Evolutionary conservation across 202 grass and related monocot genomes (phyloP).

Genomic region (Elaeis oleifera): DNA sequence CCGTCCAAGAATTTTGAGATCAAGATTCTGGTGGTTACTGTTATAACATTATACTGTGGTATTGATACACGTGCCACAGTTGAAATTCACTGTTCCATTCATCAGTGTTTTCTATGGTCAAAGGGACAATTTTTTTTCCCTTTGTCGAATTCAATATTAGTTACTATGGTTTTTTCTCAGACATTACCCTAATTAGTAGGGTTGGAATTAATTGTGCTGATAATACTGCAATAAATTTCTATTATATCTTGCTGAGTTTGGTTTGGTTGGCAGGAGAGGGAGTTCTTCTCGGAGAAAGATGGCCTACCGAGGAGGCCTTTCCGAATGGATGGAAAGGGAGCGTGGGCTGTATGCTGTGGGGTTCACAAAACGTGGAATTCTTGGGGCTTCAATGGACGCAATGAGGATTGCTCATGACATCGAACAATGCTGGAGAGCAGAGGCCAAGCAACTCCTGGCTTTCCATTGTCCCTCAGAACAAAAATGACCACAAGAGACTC

Average conservation of each 20-base stretch:
- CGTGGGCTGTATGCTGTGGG: slow-evolving; percentile 17
- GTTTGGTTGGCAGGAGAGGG: slow-evolving; percentile 1
- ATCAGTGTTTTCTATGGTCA: too few species aligned
- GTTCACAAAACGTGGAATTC: slow-evolving; percentile 4
- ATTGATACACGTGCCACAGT: too few species aligned
- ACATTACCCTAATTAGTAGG: too few species aligned
- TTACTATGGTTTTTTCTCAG: too few species aligned
- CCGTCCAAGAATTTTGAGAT: too few species aligned
- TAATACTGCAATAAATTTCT: too few species aligned
- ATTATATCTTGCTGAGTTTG: not conserved
- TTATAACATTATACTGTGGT: too few species aligned
- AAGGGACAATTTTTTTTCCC: too few species aligned
- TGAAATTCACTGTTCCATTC: too few species aligned
- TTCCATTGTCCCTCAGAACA: not conserved
- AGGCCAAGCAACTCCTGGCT: not conserved
- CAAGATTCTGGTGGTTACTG: too few species aligned
- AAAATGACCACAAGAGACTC: not conserved
- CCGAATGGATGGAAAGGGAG: slow-evolving; percentile 17
- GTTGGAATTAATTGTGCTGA: too few species aligned
- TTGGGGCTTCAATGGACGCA: slow-evolving; percentile 5
- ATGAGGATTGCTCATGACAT: slow-evolving; percentile 7
- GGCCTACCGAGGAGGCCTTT: slow-evolving; percentile 10
- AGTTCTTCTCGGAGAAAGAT: slow-evolving; percentile 13
- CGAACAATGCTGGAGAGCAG: slow-evolving; percentile 3
- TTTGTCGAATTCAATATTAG: too few species aligned